Evolutionary conservation across 257 asterid genomes (phyloP), one percentile per base, ranked within the genome.

Genomic region (Jacaranda copaia): DNA sequence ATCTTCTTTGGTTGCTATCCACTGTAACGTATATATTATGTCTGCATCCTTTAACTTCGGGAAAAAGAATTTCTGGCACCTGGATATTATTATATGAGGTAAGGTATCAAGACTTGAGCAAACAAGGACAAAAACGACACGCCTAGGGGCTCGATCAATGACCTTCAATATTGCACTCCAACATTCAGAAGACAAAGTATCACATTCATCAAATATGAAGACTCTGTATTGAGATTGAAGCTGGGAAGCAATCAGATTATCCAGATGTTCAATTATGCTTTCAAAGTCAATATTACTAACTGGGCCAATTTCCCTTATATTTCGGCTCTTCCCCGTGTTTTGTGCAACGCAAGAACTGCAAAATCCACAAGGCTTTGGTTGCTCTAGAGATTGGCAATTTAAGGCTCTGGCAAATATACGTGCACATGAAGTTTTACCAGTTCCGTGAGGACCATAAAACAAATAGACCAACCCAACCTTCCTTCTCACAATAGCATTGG

Each of bases 31-130:
- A 79, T 86, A 90, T 61, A 96, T 93, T 38, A 96, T 86, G 82
- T 96, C 98, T 15, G 96, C 95, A 78, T 96, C 98, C 84, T 93
- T 96, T 56, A 96, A 78, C 87, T 93, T 96, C 1, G 98, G 98
- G 80, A 96, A 96, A 81, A 91, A 87, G 92, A 96, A 93, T 77
- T 91, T 96, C 88, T 93, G 99, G 82, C 98, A 96, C 93, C 99
- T 87, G 79, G 98, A 93, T 81, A 93, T 87, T 81, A 96, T 86
- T 77, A 88, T 84, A 84, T 93, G 99, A 58, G 98, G 99, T 80
- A 96, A 88, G 62, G 86, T 89, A 67, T 91, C 97, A 77, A 95
- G 87, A 84, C 96, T 87, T 39, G 98, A 88, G 86, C 95, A 89
- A 67, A 92, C 89, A 64, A 92, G 98, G 78, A 92, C 79, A 70